These are phyloP conservation scores for Arachnomyces sp. DNA, from an alignment of 2,329 filamentous ascomycete species.

Conservation along the genomic window DNA sequence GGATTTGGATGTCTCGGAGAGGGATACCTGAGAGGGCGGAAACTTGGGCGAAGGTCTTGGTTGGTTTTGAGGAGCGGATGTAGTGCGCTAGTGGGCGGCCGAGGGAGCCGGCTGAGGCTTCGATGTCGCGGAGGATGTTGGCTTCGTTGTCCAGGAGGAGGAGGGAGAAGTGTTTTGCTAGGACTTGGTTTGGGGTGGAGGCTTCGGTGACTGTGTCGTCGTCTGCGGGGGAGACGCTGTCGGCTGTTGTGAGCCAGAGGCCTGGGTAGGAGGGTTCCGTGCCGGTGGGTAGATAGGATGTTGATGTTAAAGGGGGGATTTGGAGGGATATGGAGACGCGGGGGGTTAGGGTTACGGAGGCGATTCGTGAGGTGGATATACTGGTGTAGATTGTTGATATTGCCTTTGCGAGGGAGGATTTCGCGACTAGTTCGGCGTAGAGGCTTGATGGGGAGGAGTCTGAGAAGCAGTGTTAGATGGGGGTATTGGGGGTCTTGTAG, in stretches of 20 bases:
- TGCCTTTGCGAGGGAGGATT: slow-evolving; percentile 70
- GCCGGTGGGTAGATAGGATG: slow-evolving; percentile 62
- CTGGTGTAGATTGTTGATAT: slow-evolving; percentile 75
- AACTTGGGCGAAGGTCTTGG: slow-evolving; percentile 64
- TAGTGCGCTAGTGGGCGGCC: slow-evolving; percentile 70
- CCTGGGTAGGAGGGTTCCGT: slow-evolving; percentile 63
- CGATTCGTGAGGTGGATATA: slow-evolving; percentile 77
- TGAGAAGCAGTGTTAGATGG: slow-evolving; percentile 14
- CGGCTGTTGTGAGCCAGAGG: slow-evolving; percentile 80
- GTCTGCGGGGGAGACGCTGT: slow-evolving; percentile 62
- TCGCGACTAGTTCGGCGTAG: slow-evolving; percentile 41
- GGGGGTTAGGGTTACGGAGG: slow-evolving; percentile 67
- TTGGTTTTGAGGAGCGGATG: slow-evolving; percentile 51
- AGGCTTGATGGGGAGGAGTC: slow-evolving; percentile 29
- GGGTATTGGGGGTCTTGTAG: not conserved
- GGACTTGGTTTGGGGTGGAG: slow-evolving; percentile 42
- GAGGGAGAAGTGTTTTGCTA: slow-evolving; percentile 80
- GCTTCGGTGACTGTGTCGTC: slow-evolving; percentile 52
- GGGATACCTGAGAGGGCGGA: slow-evolving; percentile 56
- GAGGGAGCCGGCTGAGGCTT: slow-evolving; percentile 64
- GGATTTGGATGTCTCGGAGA: slow-evolving; percentile 71
- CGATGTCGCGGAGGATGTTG: slow-evolving; percentile 62
- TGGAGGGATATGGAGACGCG: slow-evolving; percentile 54
- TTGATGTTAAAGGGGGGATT: slow-evolving; percentile 55
- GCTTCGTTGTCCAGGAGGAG: slow-evolving; percentile 77